Conservation (phyloP, 495 filamentous ascomycete genomes). For the Lindgomyces ingoldianus region DNA sequence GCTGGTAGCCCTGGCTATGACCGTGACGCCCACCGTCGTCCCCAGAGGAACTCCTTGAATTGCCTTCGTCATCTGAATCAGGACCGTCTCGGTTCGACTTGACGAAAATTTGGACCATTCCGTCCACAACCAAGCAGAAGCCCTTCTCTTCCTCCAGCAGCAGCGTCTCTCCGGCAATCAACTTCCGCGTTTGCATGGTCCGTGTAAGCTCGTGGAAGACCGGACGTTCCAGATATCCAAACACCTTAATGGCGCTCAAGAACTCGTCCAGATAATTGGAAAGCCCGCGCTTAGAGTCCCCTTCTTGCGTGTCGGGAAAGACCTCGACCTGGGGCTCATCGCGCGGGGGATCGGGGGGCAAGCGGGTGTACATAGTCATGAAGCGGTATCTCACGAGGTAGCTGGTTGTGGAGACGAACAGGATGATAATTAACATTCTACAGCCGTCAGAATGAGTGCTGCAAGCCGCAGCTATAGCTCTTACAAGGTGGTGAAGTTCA, state of each 20-base stretch:
- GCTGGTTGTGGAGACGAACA: constrained; percentile 74
- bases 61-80: constrained; percentile 43
- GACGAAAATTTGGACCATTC: constrained; percentile 95
- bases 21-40: constrained; percentile 63
- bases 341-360: constrained; percentile 91
- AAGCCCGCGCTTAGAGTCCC: constrained; percentile 84
- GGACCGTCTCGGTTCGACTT: constrained; percentile 71
- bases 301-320: constrained; percentile 89
- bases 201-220: constrained; percentile 97
- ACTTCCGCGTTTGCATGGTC: constrained; percentile 95
- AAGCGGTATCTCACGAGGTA: constrained; percentile 95
- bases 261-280: constrained; percentile 97
- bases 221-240: constrained; percentile 92
- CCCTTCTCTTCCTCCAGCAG: constrained; percentile 96
- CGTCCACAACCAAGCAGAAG: constrained; percentile 96
- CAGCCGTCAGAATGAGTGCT: background rate
- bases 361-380: constrained; percentile 89
- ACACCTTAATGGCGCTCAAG: constrained; percentile 97
- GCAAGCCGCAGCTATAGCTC: constrained; percentile 20
- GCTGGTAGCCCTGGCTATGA: constrained; percentile 78
- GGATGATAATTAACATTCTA: constrained; percentile 57
- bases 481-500: constrained; percentile 96
- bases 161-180: constrained; percentile 93
- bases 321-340: constrained; percentile 94
- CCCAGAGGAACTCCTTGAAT: constrained; percentile 53